phyloP scores from a whole-genome alignment of 805 yeast species.

The Teunomyces cretensis region DNA sequence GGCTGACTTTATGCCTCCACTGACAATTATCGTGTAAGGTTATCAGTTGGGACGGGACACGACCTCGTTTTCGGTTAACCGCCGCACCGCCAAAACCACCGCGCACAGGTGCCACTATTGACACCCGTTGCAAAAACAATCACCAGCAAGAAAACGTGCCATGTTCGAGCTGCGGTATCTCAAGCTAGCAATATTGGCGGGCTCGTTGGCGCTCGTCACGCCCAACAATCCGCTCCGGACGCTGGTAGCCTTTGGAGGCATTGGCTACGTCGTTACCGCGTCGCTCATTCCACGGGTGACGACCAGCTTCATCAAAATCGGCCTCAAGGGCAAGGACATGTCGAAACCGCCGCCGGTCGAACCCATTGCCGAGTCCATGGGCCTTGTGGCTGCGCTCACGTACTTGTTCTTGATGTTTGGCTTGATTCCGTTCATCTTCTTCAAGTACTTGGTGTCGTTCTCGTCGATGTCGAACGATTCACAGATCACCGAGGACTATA shows the following conservation, averaged over 20 bases:
- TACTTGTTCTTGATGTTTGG: conserved; percentile 79
- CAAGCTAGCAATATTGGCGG: conserved; percentile 12
- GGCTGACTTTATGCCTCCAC: neutral
- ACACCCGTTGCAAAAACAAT: neutral
- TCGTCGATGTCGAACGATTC: conserved; percentile 35
- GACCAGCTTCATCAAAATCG: conserved; percentile 67
- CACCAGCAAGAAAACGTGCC: neutral
- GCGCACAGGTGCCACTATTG: no score
- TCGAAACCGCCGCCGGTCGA: conserved; percentile 71
- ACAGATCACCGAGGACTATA: conserved; percentile 30
- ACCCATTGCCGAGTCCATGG: conserved; percentile 82
- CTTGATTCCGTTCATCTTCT: conserved; percentile 85
- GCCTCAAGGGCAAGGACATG: conserved; percentile 82
- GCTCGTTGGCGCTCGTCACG: conserved; percentile 23
- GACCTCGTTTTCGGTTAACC: no score
- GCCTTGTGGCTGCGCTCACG: conserved; percentile 82
- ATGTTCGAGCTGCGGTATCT: neutral
- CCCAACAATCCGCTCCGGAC: conserved; percentile 53
- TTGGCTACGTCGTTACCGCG: conserved; percentile 64
- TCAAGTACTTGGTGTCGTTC: conserved; percentile 63
- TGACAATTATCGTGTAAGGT: neutral
- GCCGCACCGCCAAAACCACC: no score
- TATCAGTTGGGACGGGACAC: neutral
- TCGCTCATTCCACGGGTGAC: conserved; percentile 69
- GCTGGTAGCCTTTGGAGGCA: conserved; percentile 62